Evolutionary conservation across 495 filamentous ascomycete species (phyloP).

Genomic region (Hypoxylon crocopeplum): DNA sequence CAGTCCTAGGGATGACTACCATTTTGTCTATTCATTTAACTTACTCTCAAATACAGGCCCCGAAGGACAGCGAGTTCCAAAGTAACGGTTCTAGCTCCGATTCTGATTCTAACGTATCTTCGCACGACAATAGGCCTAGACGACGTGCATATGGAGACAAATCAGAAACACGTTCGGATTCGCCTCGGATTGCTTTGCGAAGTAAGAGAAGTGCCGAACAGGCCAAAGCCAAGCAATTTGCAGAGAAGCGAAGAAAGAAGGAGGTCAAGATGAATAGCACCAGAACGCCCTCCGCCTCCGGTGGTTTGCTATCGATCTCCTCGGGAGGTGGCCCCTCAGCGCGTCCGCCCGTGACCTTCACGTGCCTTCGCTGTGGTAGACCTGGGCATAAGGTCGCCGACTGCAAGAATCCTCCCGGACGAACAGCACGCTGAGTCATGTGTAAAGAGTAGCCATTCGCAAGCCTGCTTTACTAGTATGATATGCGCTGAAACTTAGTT

Average conservation of each 20-base stretch:
- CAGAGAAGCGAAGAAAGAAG: slow-evolving; percentile 61
- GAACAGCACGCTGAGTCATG: slow-evolving; percentile 27
- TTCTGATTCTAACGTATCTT: slow-evolving; percentile 29
- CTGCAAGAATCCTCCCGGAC: slow-evolving; percentile 31
- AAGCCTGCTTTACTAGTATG: slow-evolving; percentile 2
- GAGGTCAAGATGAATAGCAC: slow-evolving; percentile 64
- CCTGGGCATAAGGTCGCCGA: slow-evolving; percentile 38
- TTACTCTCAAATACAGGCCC: slow-evolving; percentile 22
- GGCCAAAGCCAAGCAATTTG: slow-evolving; percentile 51
- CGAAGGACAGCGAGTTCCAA: slow-evolving; percentile 19
- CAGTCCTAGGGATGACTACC: not conserved
- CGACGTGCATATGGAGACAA: slow-evolving; percentile 25
- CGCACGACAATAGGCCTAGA: slow-evolving; percentile 13
- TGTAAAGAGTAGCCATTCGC: slow-evolving; percentile 4
- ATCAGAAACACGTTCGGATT: slow-evolving; percentile 13
- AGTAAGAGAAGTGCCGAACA: slow-evolving; percentile 47
- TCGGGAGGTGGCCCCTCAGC: slow-evolving; percentile 32
- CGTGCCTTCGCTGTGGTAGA: slow-evolving; percentile 40
- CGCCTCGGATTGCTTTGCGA: slow-evolving; percentile 12
- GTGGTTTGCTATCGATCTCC: slow-evolving; percentile 41
- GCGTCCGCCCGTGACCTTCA: slow-evolving; percentile 22
- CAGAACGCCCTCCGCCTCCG: slow-evolving; percentile 56
- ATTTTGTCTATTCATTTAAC: not conserved
- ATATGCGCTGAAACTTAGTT: slow-evolving; percentile 18
- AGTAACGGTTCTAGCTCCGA: slow-evolving; percentile 27